phyloP scores from a whole-genome alignment of 805 yeast genomes.

The Wickerhamiella hasegawae region DNA sequence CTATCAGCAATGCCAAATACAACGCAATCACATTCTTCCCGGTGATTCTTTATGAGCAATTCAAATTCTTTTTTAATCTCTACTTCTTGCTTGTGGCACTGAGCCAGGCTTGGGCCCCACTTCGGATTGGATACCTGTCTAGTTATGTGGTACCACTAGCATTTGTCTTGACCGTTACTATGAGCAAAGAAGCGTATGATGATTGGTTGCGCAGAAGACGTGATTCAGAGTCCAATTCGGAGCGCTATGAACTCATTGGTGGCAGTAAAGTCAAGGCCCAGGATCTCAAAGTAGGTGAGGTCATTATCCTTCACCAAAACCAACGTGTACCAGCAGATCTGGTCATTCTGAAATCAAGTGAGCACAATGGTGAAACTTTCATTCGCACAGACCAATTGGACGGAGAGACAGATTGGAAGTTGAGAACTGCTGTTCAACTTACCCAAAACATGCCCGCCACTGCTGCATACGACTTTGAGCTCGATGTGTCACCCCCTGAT shows the following conservation, averaged over 20 bases:
- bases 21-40: slow-evolving; percentile 81
- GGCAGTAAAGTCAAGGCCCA: slow-evolving; percentile 32
- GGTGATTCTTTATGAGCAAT: slow-evolving; percentile 79
- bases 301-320: slow-evolving; percentile 64
- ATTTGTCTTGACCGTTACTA: slow-evolving; percentile 81
- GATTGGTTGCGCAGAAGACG: slow-evolving; percentile 82
- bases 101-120: slow-evolving; percentile 77
- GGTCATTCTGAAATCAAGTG: slow-evolving; percentile 70
- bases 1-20: slow-evolving; percentile 87
- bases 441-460: slow-evolving; percentile 48
- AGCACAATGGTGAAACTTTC: slow-evolving; percentile 68
- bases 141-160: slow-evolving; percentile 90
- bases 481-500: slow-evolving; percentile 68
- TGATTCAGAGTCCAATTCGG: slow-evolving; percentile 78
- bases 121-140: slow-evolving; percentile 84
- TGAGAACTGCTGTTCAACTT: slow-evolving; percentile 57
- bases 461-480: slow-evolving; percentile 29
- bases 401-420: slow-evolving; percentile 99
- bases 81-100: slow-evolving; percentile 87
- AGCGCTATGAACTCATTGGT: slow-evolving; percentile 51
- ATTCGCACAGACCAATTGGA: slow-evolving; percentile 95
- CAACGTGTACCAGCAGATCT: slow-evolving; percentile 88
- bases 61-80: slow-evolving; percentile 88
- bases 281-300: slow-evolving; percentile 70
- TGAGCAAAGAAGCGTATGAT: slow-evolving; percentile 91